Evolutionary conservation across 768 basidiomycete genomes (phyloP), one percentile per base, ranked within the genome.

Genomic region (Cyathus striatus): DNA sequence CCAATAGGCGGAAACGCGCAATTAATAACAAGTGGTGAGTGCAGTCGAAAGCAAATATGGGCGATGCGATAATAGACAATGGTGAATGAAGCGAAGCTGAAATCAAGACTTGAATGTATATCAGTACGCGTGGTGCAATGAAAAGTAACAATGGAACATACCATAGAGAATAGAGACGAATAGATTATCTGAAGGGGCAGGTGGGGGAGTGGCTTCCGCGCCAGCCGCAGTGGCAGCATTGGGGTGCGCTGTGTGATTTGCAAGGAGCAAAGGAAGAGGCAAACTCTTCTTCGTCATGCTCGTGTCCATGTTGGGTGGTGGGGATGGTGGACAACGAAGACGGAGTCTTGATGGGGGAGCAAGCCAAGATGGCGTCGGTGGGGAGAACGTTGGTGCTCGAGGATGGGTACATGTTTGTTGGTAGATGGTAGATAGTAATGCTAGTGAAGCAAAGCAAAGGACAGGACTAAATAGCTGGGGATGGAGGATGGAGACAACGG

Each of bases 171-270:
- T n/a, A n/a, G 20, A 23, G 26, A 21, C 16, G 23, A 42, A 20
- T 36, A 7, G 30, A 49, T 69, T 60, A 78, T 57, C 69, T 76
- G 79, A 83, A 83, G 33, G 81, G 81, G 69, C 83, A 86, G 55
- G 66, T 70, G 25, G 79, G 75, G 21, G 77, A 59, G 53, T 76
- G 74, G 46, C 66, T 56, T 27, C 82, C 83, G 52, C 84, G 79
- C 70, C 71, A 82, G 51, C 83, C 83, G 49, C 85, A 87, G 59
- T 85, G 82, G 70, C 82, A 85, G 66, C 85, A 87, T 59, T 85
- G 83, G 46, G 85, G 82, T n/a, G 77, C 69, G 66, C 73, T 78
- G 53, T 71, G 66, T 66, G 77, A 65, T 41, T 69, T 58, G 25
- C 64, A 56, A 38, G 63, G 48, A 5, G 6, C 26, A n/a, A n/a